Base-by-base conservation (phyloP, 202 grass and related monocot species). In the Tripidium arundinaceum region DNA sequence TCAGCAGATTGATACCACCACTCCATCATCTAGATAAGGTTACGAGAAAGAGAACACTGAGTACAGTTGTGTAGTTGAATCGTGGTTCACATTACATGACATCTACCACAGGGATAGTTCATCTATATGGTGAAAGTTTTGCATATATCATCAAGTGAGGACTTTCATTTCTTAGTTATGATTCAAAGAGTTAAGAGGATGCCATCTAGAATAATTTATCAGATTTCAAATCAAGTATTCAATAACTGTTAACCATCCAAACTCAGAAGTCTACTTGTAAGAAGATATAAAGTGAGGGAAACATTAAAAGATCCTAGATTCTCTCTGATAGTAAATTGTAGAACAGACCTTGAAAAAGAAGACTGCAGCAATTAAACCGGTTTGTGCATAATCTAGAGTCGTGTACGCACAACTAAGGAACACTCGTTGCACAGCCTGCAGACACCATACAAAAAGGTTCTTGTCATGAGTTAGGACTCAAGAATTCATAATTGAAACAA, bases 1-100 rank as follows among this genome's bases (percentile, higher is more conserved):
- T 99, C 97, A 11, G 97, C 97, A 83, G 97, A 99, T 90, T 99
- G 90, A 72, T 99, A 99, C 92, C 92, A 99, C 97, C 97, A 99
- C 72, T 96, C 97, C 92, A 99, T 99, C 97, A 99, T 99, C 97
- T 99, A 86, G 47, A 67, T 62, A 88, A 45, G 41, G 45, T 83
- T 50, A 46, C 16, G 24, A 67, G 40, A 84, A 73, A 59, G 45
- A 81, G 14, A 84, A 80, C 27, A 78, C 72, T 81, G 71, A 72
- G 57, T 41, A 72, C 59, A 76, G 31, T n/a, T 59, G 15, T 38
- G 75, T 36, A 66, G 2, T 25, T 45, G 19, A 57, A 47, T 75
- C 33, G 18, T 61, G 40, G 27, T 49, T 80, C 65, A 13, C 29
- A 16, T 77, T 66, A 79, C 11, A 89, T 65, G 24, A 76, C 65